phyloP scores from a whole-genome alignment of 306 rosid species.

The Argentina anserina region DNA sequence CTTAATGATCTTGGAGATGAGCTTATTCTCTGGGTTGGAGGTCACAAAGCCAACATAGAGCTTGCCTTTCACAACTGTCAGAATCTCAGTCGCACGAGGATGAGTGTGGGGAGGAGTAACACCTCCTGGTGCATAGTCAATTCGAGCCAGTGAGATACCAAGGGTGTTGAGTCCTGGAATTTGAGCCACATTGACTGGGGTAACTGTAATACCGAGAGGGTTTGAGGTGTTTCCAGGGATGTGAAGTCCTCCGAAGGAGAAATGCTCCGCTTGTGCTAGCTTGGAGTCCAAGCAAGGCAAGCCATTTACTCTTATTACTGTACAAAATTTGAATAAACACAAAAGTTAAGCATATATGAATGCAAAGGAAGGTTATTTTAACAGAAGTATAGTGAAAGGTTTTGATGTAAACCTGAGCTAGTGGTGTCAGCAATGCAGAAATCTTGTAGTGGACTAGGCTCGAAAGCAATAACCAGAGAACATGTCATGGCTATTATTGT shows the following conservation, averaged over 20 bases:
- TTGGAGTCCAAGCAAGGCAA: slow-evolving; percentile 16
- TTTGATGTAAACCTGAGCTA: slow-evolving; percentile 10
- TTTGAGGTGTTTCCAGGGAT: slow-evolving; percentile 23
- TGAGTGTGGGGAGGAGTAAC: slow-evolving; percentile 20
- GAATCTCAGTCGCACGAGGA: slow-evolving; percentile 24
- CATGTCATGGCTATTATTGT: slow-evolving; percentile 17
- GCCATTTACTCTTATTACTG: slow-evolving; percentile 14
- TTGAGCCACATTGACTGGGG: slow-evolving; percentile 21
- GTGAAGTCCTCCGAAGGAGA: slow-evolving; percentile 20
- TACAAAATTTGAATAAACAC: neutral
- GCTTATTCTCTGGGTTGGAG: slow-evolving; percentile 20
- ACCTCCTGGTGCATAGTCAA: slow-evolving; percentile 19
- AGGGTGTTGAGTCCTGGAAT: slow-evolving; percentile 27
- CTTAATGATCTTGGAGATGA: slow-evolving; percentile 24
- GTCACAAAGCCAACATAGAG: slow-evolving; percentile 23
- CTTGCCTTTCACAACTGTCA: slow-evolving; percentile 11
- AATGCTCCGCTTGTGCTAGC: slow-evolving; percentile 15
- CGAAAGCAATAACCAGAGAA: slow-evolving; percentile 23
- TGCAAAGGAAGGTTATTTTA: neutral
- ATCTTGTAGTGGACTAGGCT: slow-evolving; percentile 33
- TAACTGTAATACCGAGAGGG: slow-evolving; percentile 6
- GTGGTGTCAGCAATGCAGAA: slow-evolving; percentile 31
- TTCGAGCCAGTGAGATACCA: slow-evolving; percentile 20
- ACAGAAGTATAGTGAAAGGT: neutral
- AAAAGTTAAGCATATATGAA: neutral